Base-by-base conservation (phyloP, 192 early-diverging fungal species). In the Thamnidium elegans region DNA sequence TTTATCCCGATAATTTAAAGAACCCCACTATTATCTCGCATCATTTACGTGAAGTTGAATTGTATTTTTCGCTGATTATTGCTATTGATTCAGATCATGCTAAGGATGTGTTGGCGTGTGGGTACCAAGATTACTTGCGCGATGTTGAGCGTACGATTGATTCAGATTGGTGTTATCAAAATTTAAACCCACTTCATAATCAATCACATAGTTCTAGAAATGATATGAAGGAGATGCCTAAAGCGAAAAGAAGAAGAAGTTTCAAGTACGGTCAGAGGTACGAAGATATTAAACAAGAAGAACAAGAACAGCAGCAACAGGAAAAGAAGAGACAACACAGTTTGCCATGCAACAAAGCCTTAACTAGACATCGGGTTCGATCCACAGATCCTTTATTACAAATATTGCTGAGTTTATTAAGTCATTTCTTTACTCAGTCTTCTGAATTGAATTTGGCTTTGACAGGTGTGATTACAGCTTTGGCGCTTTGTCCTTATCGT, bases 381-480 rank as follows among this genome's bases (percentile, higher is more conserved):
- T 70, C 72, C 3, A 75, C 76, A 7, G 90, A 92, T 44, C 87
- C 87, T 0, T 70, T 89, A 9, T 67, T 92, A 5, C 87, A 88
- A 32, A 87, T 81, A 48, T 77, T 92, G 44, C 75, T 92, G 54
- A 76, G 76, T 23, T 72, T 86, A n/a, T 74, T 90, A 34, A 78
- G 85, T 42, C 84, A 86, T 55, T 94, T 95, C 65, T 95, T 95
- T 78, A 83, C 85, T 0, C 94, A 98, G 63, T 88, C 91, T 20
- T 88, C 87, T 23, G 88, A 89, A 31, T 84, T 95, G 63, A 98
- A 98, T 69, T 69, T 98, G 71, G 93, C 94, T 0, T 75, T 98
- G 23, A 98, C 96, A 0, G 93, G 93, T 23, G 90, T 95, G 23
- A 73, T 98, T 30, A 84, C 91, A 0, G 88, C 91, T n/a, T 75